Evolutionary conservation across 1,284 basidiomycete species (phyloP).

Genomic region (Trichosporon asahii): DNA sequence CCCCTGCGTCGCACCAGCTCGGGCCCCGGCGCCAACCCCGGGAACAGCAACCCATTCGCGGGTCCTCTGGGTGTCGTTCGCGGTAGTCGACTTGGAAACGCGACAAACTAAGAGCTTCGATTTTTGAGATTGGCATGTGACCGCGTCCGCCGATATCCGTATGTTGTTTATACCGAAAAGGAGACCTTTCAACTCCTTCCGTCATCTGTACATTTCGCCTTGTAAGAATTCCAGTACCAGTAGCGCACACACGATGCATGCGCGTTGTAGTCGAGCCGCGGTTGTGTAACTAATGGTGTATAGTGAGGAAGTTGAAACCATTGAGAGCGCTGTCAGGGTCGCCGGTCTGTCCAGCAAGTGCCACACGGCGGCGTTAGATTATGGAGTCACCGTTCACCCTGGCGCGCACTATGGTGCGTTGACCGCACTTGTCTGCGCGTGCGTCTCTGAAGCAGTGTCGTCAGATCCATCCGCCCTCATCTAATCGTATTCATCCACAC

Average conservation of each 20-base stretch:
- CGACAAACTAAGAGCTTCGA: background rate
- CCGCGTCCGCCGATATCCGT: background rate
- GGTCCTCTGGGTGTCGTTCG: conserved; percentile 15
- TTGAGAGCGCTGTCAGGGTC: background rate
- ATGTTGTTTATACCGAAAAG: background rate
- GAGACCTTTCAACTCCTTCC: background rate
- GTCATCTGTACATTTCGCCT: background rate
- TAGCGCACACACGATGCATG: background rate
- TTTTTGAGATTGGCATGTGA: background rate
- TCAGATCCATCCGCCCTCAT: background rate
- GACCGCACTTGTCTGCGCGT: conserved; percentile 1
- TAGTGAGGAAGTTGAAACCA: background rate
- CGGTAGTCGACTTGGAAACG: background rate
- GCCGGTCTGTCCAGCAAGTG: background rate
- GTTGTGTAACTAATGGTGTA: background rate
- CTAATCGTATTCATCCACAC: background rate
- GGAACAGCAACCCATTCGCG: conserved; percentile 17
- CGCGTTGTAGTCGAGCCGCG: background rate
- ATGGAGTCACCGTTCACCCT: background rate
- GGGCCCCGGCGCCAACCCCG: background rate
- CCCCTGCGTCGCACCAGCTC: conserved; percentile 15
- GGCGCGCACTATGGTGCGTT: background rate
- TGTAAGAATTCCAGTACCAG: background rate
- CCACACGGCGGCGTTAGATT: conserved; percentile 8
- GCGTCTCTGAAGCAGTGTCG: background rate